phyloP scores from a whole-genome alignment of 305 asterid genomes.

The Fraxinus nigra region DNA sequence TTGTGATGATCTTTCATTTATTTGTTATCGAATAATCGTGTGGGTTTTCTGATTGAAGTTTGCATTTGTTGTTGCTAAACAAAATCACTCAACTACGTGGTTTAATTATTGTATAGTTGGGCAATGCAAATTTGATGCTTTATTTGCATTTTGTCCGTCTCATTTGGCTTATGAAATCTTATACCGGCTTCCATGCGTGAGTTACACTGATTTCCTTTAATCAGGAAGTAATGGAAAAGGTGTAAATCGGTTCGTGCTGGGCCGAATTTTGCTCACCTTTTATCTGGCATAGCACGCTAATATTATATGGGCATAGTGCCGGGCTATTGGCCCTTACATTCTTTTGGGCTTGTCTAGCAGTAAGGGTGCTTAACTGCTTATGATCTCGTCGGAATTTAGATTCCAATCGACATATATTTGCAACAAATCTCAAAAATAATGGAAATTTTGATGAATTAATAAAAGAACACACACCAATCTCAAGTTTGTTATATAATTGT shows the following conservation, averaged over 20 bases:
- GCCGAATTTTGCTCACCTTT: background rate
- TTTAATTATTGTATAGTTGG: background rate
- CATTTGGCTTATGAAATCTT: background rate
- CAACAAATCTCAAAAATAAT: too few relatives aligned
- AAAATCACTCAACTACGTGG: background rate
- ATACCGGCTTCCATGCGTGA: background rate
- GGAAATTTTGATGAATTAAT: background rate
- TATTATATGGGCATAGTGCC: background rate
- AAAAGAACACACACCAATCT: background rate
- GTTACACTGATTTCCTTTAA: background rate
- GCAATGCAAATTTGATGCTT: background rate
- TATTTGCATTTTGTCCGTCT: background rate
- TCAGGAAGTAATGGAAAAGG: background rate
- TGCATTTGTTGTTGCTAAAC: background rate
- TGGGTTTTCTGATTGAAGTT: background rate
- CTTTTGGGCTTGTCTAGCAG: background rate
- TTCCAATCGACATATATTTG: too few relatives aligned
- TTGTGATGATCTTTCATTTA: background rate
- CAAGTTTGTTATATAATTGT: background rate
- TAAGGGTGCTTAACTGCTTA: background rate
- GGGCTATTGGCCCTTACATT: background rate
- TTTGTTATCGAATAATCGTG: background rate
- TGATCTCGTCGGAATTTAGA: background rate
- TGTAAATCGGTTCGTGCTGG: background rate
- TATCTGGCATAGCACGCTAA: background rate